These are phyloP conservation scores for Heterobasidion occidentale DNA, from an alignment of 1,284 basidiomycete genomes.

Conservation along the genomic window DNA sequence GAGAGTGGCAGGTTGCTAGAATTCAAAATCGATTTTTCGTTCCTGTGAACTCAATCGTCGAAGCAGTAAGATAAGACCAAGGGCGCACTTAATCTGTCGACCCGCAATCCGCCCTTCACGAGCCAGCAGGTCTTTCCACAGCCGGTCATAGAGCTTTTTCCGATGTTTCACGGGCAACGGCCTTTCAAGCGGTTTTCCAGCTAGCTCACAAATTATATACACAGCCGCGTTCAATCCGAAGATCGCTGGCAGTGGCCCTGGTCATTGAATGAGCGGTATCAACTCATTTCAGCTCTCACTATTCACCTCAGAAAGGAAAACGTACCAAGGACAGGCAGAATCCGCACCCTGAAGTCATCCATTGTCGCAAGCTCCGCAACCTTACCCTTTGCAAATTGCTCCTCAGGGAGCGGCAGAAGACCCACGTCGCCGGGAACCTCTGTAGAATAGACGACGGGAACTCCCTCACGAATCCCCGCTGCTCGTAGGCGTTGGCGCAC, in stretches of 20 bases:
- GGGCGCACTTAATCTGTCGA: constrained; percentile 20
- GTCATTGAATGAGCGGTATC: neutral
- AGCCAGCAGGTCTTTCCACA: constrained; percentile 68
- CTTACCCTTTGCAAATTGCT: constrained; percentile 86
- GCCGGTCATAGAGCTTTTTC: constrained; percentile 77
- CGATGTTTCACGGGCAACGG: constrained; percentile 80
- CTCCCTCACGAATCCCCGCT: constrained; percentile 41
- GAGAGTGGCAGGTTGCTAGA: constrained; percentile 68
- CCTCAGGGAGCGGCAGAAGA: constrained; percentile 85
- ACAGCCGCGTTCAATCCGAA: constrained; percentile 88
- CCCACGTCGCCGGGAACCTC: constrained; percentile 87
- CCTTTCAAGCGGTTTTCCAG: constrained; percentile 75
- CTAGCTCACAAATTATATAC: constrained; percentile 79
- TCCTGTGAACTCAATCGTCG: neutral
- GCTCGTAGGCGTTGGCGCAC: constrained; percentile 76
- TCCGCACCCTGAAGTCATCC: constrained; percentile 90
- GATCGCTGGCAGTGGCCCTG: constrained; percentile 77
- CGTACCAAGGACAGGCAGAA: constrained; percentile 77
- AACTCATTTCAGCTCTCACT: neutral
- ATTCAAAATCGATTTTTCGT: neutral
- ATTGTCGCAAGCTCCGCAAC: constrained; percentile 90
- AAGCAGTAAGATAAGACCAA: neutral
- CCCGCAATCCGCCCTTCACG: constrained; percentile 63
- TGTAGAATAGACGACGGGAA: constrained; percentile 95
- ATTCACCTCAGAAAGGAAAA: neutral